Conservation (phyloP, 768 basidiomycete species). For the Trametes punicea region DNA sequence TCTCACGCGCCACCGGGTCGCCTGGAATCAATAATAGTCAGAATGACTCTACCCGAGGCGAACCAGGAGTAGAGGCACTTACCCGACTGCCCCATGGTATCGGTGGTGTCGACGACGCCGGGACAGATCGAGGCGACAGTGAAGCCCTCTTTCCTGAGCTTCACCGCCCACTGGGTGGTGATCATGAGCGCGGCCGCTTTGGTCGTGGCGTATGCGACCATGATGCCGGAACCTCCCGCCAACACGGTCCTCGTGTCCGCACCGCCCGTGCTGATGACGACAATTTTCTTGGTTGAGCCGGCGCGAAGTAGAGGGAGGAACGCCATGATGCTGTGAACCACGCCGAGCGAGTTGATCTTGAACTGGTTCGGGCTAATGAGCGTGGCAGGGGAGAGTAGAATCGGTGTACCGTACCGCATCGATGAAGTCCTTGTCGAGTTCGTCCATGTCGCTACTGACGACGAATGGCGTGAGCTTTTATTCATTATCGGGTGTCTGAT, state of each 20-base stretch:
- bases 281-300: constrained; percentile 33
- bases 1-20: too few relatives aligned
- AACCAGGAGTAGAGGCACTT: too few relatives aligned
- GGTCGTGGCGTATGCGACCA: constrained; percentile 32
- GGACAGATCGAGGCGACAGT: constrained; percentile 1
- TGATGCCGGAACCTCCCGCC: not conserved
- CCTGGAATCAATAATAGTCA: too few relatives aligned
- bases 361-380: constrained; percentile 20
- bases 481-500: not conserved
- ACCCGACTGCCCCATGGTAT: not conserved
- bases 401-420: constrained; percentile 3
- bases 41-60: too few relatives aligned
- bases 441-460: not conserved
- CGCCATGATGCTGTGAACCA: constrained; percentile 33
- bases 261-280: constrained; percentile 31
- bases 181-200: constrained; percentile 38
- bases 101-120: not conserved
- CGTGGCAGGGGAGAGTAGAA: not conserved
- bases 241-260: constrained; percentile 30
- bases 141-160: constrained; percentile 26
- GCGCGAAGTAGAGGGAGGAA: constrained; percentile 38
- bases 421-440: constrained; percentile 10
- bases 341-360: constrained; percentile 35
- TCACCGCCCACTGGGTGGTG: constrained; percentile 34
- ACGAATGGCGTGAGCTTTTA: not conserved